A percentile compares a stretch with the other conserved stretches of the same genome.
These are phyloP conservation scores for Vinca major DNA, from an alignment of 305 asterid genomes.

Conservation along the genomic window DNA sequence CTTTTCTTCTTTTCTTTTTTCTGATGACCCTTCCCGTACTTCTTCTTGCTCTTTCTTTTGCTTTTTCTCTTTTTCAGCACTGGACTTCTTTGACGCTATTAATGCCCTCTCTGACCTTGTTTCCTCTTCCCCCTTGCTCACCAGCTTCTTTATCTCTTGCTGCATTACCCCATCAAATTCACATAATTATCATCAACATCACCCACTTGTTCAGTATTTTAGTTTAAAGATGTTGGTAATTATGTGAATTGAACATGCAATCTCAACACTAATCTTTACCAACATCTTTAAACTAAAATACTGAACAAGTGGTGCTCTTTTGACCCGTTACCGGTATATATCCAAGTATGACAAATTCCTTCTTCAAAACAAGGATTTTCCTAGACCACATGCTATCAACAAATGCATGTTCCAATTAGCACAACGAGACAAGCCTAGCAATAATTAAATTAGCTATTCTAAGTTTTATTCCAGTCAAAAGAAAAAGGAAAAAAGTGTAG, in stretches of 20 bases:
- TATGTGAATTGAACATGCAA: too few relatives aligned
- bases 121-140: conserved; percentile 25
- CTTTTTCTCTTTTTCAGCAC: conserved; percentile 25
- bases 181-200: not conserved
- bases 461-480: not conserved
- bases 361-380: not conserved
- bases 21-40: conserved; percentile 32
- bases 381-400: not conserved
- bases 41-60: conserved; percentile 17
- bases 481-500: not conserved
- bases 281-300: not conserved
- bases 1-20: conserved; percentile 19
- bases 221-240: too few relatives aligned
- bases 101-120: conserved; percentile 33
- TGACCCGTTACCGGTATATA: not conserved
- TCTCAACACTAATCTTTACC: not conserved
- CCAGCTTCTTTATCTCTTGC: conserved; percentile 40
- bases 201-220: too few relatives aligned
- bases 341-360: not conserved
- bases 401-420: not conserved
- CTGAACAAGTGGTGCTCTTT: not conserved
- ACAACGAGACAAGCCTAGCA: not conserved
- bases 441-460: not conserved
- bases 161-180: conserved; percentile 22
- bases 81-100: conserved; percentile 27